Evolutionary conservation across 1,284 basidiomycete species (phyloP).

Genomic region (Stereum hirsutum): DNA sequence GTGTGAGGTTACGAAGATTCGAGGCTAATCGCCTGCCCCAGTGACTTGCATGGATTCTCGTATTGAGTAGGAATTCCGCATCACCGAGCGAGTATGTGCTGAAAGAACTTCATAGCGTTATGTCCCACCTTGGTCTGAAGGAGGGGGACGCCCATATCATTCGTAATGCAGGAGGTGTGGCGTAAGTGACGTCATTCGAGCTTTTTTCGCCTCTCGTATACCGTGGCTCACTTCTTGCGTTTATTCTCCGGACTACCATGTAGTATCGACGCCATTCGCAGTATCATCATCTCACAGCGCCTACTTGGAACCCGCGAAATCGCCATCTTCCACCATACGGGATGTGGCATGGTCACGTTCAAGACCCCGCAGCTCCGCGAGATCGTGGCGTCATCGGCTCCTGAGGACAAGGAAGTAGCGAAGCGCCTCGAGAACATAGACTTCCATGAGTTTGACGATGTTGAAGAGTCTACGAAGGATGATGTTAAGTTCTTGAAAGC

Average conservation of each 20-base stretch:
- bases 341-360: slow-evolving; percentile 62
- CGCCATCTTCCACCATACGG: slow-evolving; percentile 58
- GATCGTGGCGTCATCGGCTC: slow-evolving; percentile 38
- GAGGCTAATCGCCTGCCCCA: slow-evolving; percentile 16
- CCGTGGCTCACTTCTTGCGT: neutral
- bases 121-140: slow-evolving; percentile 43
- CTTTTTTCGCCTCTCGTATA: neutral
- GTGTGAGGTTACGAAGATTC: neutral
- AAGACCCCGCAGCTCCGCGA: slow-evolving; percentile 38
- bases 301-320: slow-evolving; percentile 59
- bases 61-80: slow-evolving; percentile 29
- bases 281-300: slow-evolving; percentile 59
- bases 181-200: slow-evolving; percentile 28
- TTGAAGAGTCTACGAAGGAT: slow-evolving; percentile 44
- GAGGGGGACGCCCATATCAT: slow-evolving; percentile 65
- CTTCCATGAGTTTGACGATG: slow-evolving; percentile 45
- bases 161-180: slow-evolving; percentile 56
- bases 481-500: slow-evolving; percentile 49
- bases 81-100: neutral
- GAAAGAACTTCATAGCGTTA: neutral
- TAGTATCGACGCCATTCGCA: slow-evolving; percentile 55
- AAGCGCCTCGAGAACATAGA: slow-evolving; percentile 40
- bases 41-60: slow-evolving; percentile 68
- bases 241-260: too few relatives aligned
- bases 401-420: slow-evolving; percentile 25